Evolutionary conservation across 768 basidiomycete species (phyloP), one percentile per base, ranked within the genome.

Genomic region (Dioszegia hungarica): DNA sequence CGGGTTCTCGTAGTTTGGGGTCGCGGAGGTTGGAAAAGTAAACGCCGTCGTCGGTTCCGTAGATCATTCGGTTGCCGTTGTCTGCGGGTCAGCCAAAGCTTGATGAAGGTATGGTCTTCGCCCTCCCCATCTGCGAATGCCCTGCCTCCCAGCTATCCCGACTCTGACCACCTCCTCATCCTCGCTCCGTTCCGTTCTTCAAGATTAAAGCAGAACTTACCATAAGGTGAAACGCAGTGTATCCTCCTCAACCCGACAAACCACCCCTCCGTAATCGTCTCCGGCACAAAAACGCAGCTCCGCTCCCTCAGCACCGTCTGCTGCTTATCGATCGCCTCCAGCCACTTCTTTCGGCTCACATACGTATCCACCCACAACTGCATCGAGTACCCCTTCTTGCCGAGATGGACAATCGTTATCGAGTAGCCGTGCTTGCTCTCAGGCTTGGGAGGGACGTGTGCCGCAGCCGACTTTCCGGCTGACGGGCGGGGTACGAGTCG

Each of bases 31-130:
- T 90, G 25, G 90, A 90, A 59, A 98, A 82, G 73, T 97, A 99
- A 24, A 99, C 88, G 24, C 95, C 95, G 62, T 97, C 92, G 67
- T 93, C 89, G 3, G 94, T 94, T n/a, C 94, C 95, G 76, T 93
- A 98, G 9, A 89, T 92, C 64, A 95, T 85, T 54, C 86, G 82
- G 66, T 87, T 80, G 12, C 91, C 94, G 54, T 83, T 83, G 68
- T 82, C 93, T 95, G 74, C 3, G n/a, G n/a, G n/a, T n/a, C n/a
- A n/a, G n/a, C n/a, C n/a, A n/a, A n/a, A n/a, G n/a, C n/a, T n/a
- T n/a, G n/a, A n/a, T n/a, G n/a, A n/a, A n/a, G n/a, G n/a, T n/a
- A n/a, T n/a, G n/a, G n/a, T n/a, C n/a, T n/a, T n/a, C n/a, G n/a
- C n/a, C n/a, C n/a, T n/a, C n/a, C n/a, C n/a, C n/a, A n/a, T n/a